Base-by-base conservation (phyloP, 202 grass and related monocot genomes). In the Cymbopogon flexuosus region DNA sequence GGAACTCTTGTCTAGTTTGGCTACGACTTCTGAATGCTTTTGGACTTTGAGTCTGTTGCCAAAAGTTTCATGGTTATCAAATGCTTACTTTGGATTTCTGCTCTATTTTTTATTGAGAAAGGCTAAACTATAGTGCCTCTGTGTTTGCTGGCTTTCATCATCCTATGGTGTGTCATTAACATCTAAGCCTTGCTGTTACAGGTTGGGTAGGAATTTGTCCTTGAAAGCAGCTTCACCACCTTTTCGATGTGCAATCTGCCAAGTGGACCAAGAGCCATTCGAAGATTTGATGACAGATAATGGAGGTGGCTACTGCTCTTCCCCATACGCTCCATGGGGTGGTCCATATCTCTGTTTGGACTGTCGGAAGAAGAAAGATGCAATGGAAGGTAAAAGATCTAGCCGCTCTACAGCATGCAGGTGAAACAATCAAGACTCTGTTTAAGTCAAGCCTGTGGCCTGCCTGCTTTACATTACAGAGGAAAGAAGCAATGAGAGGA, bases 361-460 rank as follows among this genome's bases (percentile, higher is more conserved):
- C 24, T 97, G 93, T 87, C 86, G 89, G 73, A 93, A 84, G 79
- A 97, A 97, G 91, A 97, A 97, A 62, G 93, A 97, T 14, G 90
- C 90, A 3, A 97, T 97, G 93, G 93, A 97, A 79, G 93, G 93
- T 73, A 97, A 97, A 46, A 75, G 84, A 61, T 72, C 81, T 65
- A 88, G 84, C 59, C 77, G 39, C 56, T 75, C 93, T 42, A 84
- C 88, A 76, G 85, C 79, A 29, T 84, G 85, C 66, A 89, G 90
- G 85, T 87, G 89, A 88, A 80, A 56, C n/a, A 57, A 31, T 74
- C 62, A 80, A 65, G 89, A 27, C 71, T 81, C 2, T 57, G 57
- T 64, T 78, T 16, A 54, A 49, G 13, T 16, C 8, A 64, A 35
- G 30, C 47, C 47, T n/a, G 47, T 0, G 47, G 16, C 47, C 5